Evolutionary conservation across 2,329 filamentous ascomycete species (phyloP).

Genomic region (Trichoderma sp.): DNA sequence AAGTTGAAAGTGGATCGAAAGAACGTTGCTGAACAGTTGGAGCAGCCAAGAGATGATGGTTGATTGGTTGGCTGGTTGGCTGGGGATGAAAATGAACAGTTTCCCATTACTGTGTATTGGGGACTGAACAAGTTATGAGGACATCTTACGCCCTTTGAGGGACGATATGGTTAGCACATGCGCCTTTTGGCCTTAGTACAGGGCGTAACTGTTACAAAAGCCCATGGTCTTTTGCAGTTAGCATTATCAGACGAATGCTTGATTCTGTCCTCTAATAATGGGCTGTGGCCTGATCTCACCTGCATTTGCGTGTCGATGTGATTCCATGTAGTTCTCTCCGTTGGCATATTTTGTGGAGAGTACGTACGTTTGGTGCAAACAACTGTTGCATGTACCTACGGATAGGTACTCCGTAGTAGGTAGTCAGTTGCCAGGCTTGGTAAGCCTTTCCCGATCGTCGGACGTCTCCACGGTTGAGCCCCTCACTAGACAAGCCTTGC

Average conservation of each 20-base stretch:
- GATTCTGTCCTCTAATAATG: constrained; percentile 23
- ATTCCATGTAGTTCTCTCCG: constrained; percentile 6
- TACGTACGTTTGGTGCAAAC: neutral
- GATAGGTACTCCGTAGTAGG: neutral
- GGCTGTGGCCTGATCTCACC: neutral
- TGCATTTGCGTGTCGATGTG: constrained; percentile 7
- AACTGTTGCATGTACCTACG: neutral
- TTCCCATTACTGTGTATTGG: neutral
- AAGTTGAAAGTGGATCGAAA: constrained; percentile 27
- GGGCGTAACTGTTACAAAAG: constrained; percentile 19
- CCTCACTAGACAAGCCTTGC: neutral
- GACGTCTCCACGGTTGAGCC: neutral
- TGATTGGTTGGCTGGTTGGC: constrained; percentile 1
- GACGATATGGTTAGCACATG: constrained; percentile 15
- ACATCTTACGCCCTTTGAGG: constrained; percentile 22
- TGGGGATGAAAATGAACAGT: constrained; percentile 8
- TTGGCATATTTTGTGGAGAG: neutral
- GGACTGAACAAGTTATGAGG: constrained; percentile 24
- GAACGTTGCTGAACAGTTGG: constrained; percentile 17
- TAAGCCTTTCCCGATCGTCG: constrained; percentile 18
- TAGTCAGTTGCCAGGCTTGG: neutral
- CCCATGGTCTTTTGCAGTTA: constrained; percentile 24
- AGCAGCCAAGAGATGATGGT: constrained; percentile 9
- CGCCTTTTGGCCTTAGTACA: neutral
- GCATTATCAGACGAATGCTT: constrained; percentile 25